phyloP scores from a whole-genome alignment of 306 rosid species.

The Adenanthera pavonina region DNA sequence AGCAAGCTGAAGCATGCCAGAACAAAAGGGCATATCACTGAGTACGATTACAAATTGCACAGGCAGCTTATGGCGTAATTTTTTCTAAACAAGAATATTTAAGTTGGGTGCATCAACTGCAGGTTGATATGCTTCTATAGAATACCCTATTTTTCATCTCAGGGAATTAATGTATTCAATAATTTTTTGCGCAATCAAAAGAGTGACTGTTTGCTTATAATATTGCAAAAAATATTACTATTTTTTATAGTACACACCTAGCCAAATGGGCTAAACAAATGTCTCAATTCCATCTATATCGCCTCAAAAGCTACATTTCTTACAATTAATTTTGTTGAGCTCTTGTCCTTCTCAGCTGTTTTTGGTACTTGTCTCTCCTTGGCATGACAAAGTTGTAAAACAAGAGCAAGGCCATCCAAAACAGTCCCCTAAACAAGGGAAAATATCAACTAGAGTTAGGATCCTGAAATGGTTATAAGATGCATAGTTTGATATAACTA shows the following conservation, averaged over 20 bases:
- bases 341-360: constrained; percentile 66
- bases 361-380: constrained; percentile 62
- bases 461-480: constrained; percentile 32
- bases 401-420: constrained; percentile 84
- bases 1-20: neutral
- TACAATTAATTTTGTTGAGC: constrained; percentile 83
- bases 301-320: constrained; percentile 93
- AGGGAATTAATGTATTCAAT: constrained; percentile 11
- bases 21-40: neutral
- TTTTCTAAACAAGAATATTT: constrained; percentile 11
- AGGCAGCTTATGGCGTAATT: neutral
- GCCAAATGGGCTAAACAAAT: constrained; percentile 89
- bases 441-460: constrained; percentile 35
- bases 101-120: neutral
- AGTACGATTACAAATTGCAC: neutral
- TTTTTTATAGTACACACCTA: constrained; percentile 65
- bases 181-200: neutral
- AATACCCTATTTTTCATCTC: neutral
- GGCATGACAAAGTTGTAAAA: constrained; percentile 76
- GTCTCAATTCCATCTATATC: constrained; percentile 81
- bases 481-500: constrained; percentile 23
- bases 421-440: constrained; percentile 68
- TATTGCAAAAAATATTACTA: neutral
- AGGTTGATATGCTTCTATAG: neutral
- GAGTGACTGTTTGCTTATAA: neutral